Percentiles rank a stretch among this genome's conserved stretches.
These are phyloP conservation scores for Apiospora hydei DNA, from an alignment of 2,329 filamentous ascomycete genomes.

Conservation along the genomic window DNA sequence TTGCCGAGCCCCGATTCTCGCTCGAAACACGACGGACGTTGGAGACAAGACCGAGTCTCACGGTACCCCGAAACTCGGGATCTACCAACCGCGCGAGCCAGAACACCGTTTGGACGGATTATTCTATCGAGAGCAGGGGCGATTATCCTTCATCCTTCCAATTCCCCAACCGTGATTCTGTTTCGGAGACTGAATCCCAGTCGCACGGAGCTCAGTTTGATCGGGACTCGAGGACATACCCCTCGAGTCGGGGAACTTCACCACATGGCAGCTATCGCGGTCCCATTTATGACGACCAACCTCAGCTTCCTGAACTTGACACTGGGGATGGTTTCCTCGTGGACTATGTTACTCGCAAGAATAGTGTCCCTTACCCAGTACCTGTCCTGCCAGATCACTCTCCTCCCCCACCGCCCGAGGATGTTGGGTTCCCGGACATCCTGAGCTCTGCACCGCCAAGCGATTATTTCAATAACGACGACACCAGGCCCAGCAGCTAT, in stretches of 20 bases:
- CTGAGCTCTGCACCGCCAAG: slow-evolving; percentile 44
- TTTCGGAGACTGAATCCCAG: slow-evolving; percentile 40
- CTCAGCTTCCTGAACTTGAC: slow-evolving; percentile 59
- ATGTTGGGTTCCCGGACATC: slow-evolving; percentile 36
- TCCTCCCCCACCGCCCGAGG: slow-evolving; percentile 56
- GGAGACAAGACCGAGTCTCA: slow-evolving; percentile 53
- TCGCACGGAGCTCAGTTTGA: slow-evolving; percentile 39
- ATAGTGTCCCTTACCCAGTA: slow-evolving; percentile 31
- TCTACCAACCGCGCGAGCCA: slow-evolving; percentile 59
- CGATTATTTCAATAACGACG: slow-evolving; percentile 46
- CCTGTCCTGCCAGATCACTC: slow-evolving; percentile 55
- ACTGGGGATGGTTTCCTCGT: slow-evolving; percentile 58
- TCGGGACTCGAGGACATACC: slow-evolving; percentile 38
- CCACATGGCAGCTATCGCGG: slow-evolving; percentile 41
- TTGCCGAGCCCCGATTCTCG: slow-evolving; percentile 38
- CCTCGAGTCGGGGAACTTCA: slow-evolving; percentile 44
- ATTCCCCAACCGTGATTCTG: slow-evolving; percentile 34
- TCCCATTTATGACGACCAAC: slow-evolving; percentile 37
- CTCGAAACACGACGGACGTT: slow-evolving; percentile 40
- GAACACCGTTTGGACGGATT: slow-evolving; percentile 67
- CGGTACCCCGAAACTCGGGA: slow-evolving; percentile 53
- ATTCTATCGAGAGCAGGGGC: slow-evolving; percentile 62
- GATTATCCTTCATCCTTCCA: slow-evolving; percentile 43
- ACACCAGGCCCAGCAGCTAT: slow-evolving; percentile 51
- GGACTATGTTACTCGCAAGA: slow-evolving; percentile 51